Conservation (phyloP, 2,329 filamentous ascomycete species). For the Fusarium sp. region DNA sequence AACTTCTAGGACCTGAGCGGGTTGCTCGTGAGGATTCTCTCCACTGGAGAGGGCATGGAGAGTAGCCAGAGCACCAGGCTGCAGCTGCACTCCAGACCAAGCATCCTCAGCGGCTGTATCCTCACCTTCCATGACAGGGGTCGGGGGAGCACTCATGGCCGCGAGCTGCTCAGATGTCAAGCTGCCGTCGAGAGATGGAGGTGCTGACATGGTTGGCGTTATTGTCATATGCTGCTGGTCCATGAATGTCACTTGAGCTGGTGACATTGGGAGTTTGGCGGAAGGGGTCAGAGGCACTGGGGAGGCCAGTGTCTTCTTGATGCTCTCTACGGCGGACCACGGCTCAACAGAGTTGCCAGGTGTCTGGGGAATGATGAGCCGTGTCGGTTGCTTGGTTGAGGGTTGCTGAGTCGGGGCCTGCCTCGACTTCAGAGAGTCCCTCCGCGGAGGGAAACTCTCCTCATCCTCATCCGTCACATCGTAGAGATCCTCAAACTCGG, state of each 20-base stretch:
- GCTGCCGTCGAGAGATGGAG: conserved; percentile 91
- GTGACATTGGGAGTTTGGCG: conserved; percentile 79
- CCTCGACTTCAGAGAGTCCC: conserved; percentile 56
- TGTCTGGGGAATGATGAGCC: conserved; percentile 64
- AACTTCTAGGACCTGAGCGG: conserved; percentile 59
- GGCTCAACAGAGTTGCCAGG: conserved; percentile 51
- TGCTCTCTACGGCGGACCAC: conserved; percentile 58
- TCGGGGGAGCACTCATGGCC: conserved; percentile 84
- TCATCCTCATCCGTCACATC: conserved; percentile 87
- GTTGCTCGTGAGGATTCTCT: conserved; percentile 71
- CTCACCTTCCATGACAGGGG: conserved; percentile 75
- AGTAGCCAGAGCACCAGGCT: conserved; percentile 83
- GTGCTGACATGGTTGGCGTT: conserved; percentile 80
- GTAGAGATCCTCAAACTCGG: conserved; percentile 88
- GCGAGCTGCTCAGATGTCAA: conserved; percentile 89
- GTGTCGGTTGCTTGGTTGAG: conserved; percentile 51
- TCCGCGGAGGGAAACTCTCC: conserved; percentile 62
- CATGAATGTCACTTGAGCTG: conserved; percentile 79
- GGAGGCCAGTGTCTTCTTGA: conserved; percentile 63
- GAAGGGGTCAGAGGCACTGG: conserved; percentile 74
- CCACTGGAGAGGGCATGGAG: conserved; percentile 77
- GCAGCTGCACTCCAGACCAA: conserved; percentile 81
- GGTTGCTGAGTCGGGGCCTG: conserved; percentile 43
- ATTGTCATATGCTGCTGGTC: conserved; percentile 70
- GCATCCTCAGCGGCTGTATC: conserved; percentile 67